Evolutionary conservation across 176 grass and related monocot species (phyloP).

Genomic region (Ampelocalamus luodianensis): DNA sequence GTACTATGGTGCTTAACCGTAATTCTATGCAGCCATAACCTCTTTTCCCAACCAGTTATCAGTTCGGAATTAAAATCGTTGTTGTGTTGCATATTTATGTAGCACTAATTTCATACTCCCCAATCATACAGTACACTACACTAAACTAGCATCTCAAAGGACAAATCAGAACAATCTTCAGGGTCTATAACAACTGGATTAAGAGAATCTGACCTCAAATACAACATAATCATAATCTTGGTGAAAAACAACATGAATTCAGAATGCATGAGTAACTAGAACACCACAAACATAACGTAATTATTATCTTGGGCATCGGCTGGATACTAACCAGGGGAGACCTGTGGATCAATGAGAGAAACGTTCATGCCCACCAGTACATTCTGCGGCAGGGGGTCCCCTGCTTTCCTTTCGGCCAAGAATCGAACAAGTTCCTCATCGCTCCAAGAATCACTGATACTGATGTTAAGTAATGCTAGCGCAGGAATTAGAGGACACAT

Average conservation of each 20-base stretch:
- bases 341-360: slow-evolving; percentile 33
- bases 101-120: background rate
- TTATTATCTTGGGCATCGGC: slow-evolving; percentile 10
- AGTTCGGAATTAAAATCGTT: background rate
- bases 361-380: slow-evolving; percentile 38
- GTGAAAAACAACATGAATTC: background rate
- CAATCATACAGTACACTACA: background rate
- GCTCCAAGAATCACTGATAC: slow-evolving; percentile 41
- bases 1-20: background rate
- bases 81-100: background rate
- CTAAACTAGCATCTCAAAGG: background rate
- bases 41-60: background rate
- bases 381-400: slow-evolving; percentile 43
- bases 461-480: slow-evolving; percentile 10
- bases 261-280: slow-evolving; percentile 14
- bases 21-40: background rate
- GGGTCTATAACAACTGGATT: background rate
- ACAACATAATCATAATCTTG: slow-evolving; percentile 2
- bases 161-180: background rate
- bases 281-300: background rate
- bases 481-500: slow-evolving; percentile 31
- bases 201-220: slow-evolving; percentile 2
- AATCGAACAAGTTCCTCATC: slow-evolving; percentile 59
- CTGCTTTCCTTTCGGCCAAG: slow-evolving; percentile 40
- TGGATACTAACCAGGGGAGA: slow-evolving; percentile 48